Evolutionary conservation across 2,329 filamentous ascomycete species (phyloP), one percentile per base, ranked within the genome.

Genomic region (Rasamsonia emersonii): DNA sequence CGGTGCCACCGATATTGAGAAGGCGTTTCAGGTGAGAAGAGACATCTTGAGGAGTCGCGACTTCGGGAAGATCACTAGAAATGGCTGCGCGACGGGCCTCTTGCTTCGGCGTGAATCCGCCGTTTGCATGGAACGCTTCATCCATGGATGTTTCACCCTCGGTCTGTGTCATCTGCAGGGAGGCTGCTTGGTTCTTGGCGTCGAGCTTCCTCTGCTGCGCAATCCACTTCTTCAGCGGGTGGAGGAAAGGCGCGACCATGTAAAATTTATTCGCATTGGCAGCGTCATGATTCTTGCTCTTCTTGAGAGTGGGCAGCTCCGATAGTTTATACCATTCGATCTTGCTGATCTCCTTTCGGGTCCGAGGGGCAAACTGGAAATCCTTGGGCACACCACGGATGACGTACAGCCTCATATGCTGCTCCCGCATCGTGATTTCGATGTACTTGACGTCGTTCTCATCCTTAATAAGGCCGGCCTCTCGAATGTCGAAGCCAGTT

Each of bases 291-390:
- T 77, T 70, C 51, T 81, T 86, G 44, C 70, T 77, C 55, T 82
- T 83, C 34, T 79, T 77, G 47, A 85, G 78, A 0, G 83, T 85
- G 1, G 91, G 89, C 16, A 98, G 71, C 39, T 95, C 86, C 0
- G 82, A 82, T 24, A 98, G 67, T 46, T 79, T 85, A 63, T 93
- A 95, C 91, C 91, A 98, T 53, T 85, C 70, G 38, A 98, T 94
- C 61, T 86, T 93, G 61, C 89, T 93, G 52, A 98, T 98, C 58
- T 98, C 93, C 59, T 96, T 96, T 35, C 93, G 73, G 4, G 91
- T 96, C 46, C 79, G 79, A 3, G 93, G 85, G 56, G 89, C 82
- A 51, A 98, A 98, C 38, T 78, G 59, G 1, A 86, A 89, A 47
- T 94, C 79, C 68, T 83, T 82, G 9, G 86, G 84, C 3, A 98